Evolutionary conservation across 1,139 yeast species (phyloP).

Genomic region (Torulaspora globosa): DNA sequence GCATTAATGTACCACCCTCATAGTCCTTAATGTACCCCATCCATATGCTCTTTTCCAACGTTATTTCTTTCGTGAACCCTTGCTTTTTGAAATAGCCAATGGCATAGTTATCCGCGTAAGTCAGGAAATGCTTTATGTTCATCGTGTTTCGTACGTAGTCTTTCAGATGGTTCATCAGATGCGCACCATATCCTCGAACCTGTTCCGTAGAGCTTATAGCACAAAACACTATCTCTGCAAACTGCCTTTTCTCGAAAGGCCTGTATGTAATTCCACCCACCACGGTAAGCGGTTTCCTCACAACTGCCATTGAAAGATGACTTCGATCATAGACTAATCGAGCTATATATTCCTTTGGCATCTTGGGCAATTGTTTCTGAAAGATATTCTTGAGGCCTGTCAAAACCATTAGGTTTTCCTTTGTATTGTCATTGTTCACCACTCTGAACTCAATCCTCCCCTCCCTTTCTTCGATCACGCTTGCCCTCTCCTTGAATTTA

Average conservation of each 20-base stretch:
- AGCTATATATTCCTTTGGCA: slow-evolving; percentile 97
- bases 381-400: slow-evolving; percentile 95
- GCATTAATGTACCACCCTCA: slow-evolving; percentile 98
- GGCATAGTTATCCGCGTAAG: slow-evolving; percentile 98
- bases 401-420: slow-evolving; percentile 82
- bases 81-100: slow-evolving; percentile 97
- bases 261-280: slow-evolving; percentile 97
- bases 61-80: slow-evolving; percentile 92
- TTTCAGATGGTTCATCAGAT: slow-evolving; percentile 92
- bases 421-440: slow-evolving; percentile 87
- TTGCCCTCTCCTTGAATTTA: slow-evolving; percentile 86
- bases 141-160: slow-evolving; percentile 91
- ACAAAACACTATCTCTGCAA: slow-evolving; percentile 97
- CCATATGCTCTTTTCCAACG: slow-evolving; percentile 84
- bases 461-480: slow-evolving; percentile 87
- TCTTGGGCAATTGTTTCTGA: slow-evolving; percentile 94
- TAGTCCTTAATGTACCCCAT: slow-evolving; percentile 98
- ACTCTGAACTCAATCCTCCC: slow-evolving; percentile 92
- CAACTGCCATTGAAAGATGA: slow-evolving; percentile 93
- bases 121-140: slow-evolving; percentile 78
- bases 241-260: slow-evolving; percentile 83
- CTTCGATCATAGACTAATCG: slow-evolving; percentile 90
- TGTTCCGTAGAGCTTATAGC: slow-evolving; percentile 97
- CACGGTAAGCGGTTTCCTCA: slow-evolving; percentile 85
- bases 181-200: slow-evolving; percentile 98